phyloP scores from a whole-genome alignment of 192 early-diverging fungal genomes.

The Geranomyces michiganensis region DNA sequence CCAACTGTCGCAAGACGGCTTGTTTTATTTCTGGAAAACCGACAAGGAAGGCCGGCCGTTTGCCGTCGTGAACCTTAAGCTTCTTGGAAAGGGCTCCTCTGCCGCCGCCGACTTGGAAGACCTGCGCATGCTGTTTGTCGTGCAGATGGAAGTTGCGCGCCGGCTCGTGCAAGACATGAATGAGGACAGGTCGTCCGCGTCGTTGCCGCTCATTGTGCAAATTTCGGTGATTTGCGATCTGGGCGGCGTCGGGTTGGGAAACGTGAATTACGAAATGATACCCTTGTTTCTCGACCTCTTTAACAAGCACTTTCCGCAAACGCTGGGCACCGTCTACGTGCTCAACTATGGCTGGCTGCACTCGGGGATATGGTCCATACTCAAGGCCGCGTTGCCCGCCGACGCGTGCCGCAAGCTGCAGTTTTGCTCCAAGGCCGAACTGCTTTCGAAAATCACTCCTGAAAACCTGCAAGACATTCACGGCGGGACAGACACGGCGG shows the following conservation, averaged over 20 bases:
- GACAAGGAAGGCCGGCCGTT: slow-evolving; percentile 44
- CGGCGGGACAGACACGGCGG: slow-evolving; percentile 21
- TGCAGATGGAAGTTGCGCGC: slow-evolving; percentile 34
- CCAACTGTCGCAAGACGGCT: slow-evolving; percentile 30
- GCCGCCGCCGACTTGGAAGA: slow-evolving; percentile 22
- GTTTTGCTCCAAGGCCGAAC: slow-evolving; percentile 45
- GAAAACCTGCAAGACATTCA: slow-evolving; percentile 28
- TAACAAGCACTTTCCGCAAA: slow-evolving; percentile 46
- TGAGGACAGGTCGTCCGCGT: slow-evolving; percentile 24
- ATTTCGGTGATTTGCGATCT: slow-evolving; percentile 50
- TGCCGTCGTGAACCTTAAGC: slow-evolving; percentile 35
- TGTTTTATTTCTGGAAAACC: slow-evolving; percentile 43
- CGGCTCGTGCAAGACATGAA: slow-evolving; percentile 27
- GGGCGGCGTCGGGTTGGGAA: slow-evolving; percentile 46
- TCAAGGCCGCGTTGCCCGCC: slow-evolving; percentile 44
- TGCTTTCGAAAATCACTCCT: slow-evolving; percentile 36
- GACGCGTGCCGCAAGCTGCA: slow-evolving; percentile 46
- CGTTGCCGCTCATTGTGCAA: slow-evolving; percentile 29
- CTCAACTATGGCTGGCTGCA: slow-evolving; percentile 65
- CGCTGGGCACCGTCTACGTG: slow-evolving; percentile 52
- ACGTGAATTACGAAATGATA: slow-evolving; percentile 51
- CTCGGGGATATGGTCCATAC: slow-evolving; percentile 53
- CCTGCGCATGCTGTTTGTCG: slow-evolving; percentile 24
- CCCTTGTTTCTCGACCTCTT: slow-evolving; percentile 52
- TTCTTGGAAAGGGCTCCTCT: slow-evolving; percentile 18